phyloP scores from a whole-genome alignment of 805 yeast species.

The Kluyveromyces wickerhamii region DNA sequence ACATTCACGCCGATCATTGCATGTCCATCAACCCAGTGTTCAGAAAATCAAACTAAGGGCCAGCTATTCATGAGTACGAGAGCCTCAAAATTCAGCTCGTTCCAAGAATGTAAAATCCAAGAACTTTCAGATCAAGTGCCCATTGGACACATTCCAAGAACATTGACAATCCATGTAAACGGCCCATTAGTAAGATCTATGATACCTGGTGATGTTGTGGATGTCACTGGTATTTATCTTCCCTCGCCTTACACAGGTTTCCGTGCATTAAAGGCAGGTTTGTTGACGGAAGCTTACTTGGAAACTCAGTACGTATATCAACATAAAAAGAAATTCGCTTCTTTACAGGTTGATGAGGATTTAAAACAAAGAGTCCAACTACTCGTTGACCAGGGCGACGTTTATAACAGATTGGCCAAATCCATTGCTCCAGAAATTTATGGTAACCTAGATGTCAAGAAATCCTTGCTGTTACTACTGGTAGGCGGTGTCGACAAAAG shows the following conservation, averaged over 20 bases:
- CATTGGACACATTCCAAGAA: conserved; percentile 93
- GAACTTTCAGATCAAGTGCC: conserved; percentile 96
- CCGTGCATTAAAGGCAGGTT: conserved; percentile 85
- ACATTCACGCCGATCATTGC: conserved; percentile 82
- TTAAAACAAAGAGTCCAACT: conserved; percentile 47
- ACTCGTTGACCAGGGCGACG: conserved; percentile 54
- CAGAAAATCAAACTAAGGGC: conserved; percentile 73
- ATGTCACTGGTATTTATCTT: conserved; percentile 82
- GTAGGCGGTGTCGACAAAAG: conserved; percentile 95
- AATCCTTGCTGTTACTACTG: conserved; percentile 72
- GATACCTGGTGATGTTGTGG: conserved; percentile 93
- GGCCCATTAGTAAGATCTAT: conserved; percentile 83
- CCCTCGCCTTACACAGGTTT: conserved; percentile 96
- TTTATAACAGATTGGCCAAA: conserved; percentile 70
- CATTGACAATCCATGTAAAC: conserved; percentile 76
- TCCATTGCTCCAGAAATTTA: conserved; percentile 97
- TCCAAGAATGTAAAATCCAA: conserved; percentile 93
- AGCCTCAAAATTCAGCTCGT: conserved; percentile 90
- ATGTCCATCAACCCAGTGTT: conserved; percentile 78
- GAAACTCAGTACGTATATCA: conserved; percentile 82
- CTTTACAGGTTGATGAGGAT: conserved; percentile 48
- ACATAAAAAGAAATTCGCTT: conserved; percentile 81
- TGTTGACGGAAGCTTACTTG: conserved; percentile 86
- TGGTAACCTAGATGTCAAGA: conserved; percentile 90
- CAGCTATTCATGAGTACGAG: conserved; percentile 87